These are phyloP conservation scores for Drosera capensis DNA, from an alignment of 148 eudicot species.

Conservation along the genomic window DNA sequence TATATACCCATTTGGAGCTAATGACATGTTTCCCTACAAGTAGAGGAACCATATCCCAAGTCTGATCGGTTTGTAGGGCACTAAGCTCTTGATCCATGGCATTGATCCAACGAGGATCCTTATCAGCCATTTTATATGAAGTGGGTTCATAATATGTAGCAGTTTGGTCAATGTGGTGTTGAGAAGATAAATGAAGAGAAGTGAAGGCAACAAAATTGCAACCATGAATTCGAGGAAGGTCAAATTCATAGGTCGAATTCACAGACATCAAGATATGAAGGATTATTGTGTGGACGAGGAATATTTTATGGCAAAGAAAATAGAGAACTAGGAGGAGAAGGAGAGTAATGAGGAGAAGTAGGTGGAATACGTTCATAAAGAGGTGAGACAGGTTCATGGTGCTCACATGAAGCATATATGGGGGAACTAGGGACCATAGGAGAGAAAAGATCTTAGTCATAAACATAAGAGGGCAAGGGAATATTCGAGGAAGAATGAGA, in stretches of 20 bases:
- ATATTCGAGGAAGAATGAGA: background rate
- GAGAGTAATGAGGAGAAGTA: too few relatives aligned
- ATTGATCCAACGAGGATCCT: background rate
- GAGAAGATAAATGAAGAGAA: background rate
- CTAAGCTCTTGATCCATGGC: background rate
- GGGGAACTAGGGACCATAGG: too few relatives aligned
- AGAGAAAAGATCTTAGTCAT: too few relatives aligned
- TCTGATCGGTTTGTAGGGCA: background rate
- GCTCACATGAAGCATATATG: too few relatives aligned
- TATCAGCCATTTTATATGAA: background rate
- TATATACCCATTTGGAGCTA: background rate
- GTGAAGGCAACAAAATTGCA: background rate
- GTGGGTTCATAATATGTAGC: background rate
- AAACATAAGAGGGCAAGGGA: slow-evolving; percentile 18
- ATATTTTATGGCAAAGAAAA: too few relatives aligned
- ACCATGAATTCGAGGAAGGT: background rate
- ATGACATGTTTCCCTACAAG: background rate
- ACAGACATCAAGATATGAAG: too few relatives aligned
- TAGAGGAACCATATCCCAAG: background rate
- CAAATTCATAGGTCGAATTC: too few relatives aligned
- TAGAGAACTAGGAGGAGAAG: too few relatives aligned
- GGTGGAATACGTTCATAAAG: too few relatives aligned
- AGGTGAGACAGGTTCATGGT: too few relatives aligned
- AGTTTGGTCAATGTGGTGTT: background rate
- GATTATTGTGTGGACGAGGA: too few relatives aligned